phyloP scores from a whole-genome alignment of 768 basidiomycete genomes.

The Psilocybe azurescens region DNA sequence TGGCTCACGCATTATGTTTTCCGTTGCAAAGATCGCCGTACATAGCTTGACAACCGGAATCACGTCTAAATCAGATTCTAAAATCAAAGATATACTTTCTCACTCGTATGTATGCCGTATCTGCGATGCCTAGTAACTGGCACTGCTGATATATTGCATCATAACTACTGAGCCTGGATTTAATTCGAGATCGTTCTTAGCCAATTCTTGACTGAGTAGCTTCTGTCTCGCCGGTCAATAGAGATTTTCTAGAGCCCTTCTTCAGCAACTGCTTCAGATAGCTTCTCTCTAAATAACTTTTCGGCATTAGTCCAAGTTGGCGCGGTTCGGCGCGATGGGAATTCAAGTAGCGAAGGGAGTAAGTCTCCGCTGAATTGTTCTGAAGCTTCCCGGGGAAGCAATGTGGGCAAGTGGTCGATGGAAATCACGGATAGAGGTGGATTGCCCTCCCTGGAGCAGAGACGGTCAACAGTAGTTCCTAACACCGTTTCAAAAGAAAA shows the following conservation, averaged over 20 bases:
- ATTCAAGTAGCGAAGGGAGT: slow-evolving; percentile 82
- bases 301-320: slow-evolving; percentile 92
- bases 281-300: slow-evolving; percentile 71
- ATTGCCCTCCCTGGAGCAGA: slow-evolving; percentile 52
- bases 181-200: slow-evolving; percentile 16
- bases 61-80: slow-evolving; percentile 19
- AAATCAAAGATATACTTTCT: background rate
- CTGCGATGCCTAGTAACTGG: slow-evolving; percentile 3
- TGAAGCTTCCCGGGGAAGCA: slow-evolving; percentile 94
- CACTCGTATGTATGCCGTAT: background rate
- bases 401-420: slow-evolving; percentile 95
- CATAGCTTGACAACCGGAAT: slow-evolving; percentile 20
- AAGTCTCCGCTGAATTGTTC: slow-evolving; percentile 94
- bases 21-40: slow-evolving; percentile 21
- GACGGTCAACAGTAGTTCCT: slow-evolving; percentile 5
- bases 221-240: slow-evolving; percentile 3
- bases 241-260: slow-evolving; percentile 34
- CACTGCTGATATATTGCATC: slow-evolving; percentile 4
- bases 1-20: slow-evolving; percentile 14
- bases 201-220: slow-evolving; percentile 1
- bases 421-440: slow-evolving; percentile 86
- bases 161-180: slow-evolving; percentile 12
- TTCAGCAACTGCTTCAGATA: slow-evolving; percentile 45
- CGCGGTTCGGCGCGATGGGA: slow-evolving; percentile 68
- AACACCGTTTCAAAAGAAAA: slow-evolving; percentile 21